Evolutionary conservation across 1,284 basidiomycete genomes (phyloP).

Genomic region (Trichosporon coremiiforme): DNA sequence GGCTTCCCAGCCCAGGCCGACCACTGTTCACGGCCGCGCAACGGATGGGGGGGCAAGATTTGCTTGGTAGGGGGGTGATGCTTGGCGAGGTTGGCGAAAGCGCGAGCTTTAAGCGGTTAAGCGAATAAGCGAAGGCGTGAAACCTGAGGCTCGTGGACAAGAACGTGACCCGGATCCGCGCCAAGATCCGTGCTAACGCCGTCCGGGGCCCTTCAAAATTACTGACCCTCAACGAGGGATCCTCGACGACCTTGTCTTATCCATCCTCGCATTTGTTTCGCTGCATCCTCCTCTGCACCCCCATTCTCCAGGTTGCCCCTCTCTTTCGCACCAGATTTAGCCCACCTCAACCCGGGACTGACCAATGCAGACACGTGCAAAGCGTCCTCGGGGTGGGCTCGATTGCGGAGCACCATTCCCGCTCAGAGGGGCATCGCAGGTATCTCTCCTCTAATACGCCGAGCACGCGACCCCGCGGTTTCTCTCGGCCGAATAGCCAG

Average conservation of each 20-base stretch:
- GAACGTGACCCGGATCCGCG: neutral
- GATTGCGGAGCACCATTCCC: neutral
- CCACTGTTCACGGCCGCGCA: no score
- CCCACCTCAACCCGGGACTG: neutral
- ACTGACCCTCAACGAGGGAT: neutral
- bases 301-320: neutral
- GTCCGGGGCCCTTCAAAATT: conserved; percentile 4
- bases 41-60: no score
- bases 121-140: no score
- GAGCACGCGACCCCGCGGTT: neutral
- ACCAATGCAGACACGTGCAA: neutral
- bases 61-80: no score
- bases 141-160: neutral
- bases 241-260: neutral
- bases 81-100: no score
- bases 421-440: neutral
- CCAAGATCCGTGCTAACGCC: conserved; percentile 6
- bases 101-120: no score
- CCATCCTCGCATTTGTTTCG: neutral
- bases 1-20: no score
- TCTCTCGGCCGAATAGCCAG: neutral
- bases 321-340: neutral
- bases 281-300: neutral
- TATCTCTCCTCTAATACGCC: neutral
- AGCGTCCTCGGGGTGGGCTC: neutral